phyloP scores from a whole-genome alignment of 2,329 filamentous ascomycete genomes.

The Cordyceps javanica region DNA sequence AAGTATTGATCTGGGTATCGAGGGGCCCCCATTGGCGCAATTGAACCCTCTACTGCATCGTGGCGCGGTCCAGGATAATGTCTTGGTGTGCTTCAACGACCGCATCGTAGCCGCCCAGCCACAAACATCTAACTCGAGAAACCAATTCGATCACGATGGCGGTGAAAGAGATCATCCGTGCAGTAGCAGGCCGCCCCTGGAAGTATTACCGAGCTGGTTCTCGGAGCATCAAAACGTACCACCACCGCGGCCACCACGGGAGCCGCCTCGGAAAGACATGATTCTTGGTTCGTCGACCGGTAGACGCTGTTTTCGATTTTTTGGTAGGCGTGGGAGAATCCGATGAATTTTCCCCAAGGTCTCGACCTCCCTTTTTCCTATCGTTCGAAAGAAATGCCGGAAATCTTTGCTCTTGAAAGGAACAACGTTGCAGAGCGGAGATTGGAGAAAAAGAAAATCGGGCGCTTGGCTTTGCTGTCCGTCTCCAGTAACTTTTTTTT shows the following conservation, averaged over 20 bases:
- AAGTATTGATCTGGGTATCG: background rate
- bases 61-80: background rate
- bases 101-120: background rate
- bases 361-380: background rate
- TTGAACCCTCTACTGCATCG: background rate
- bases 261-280: conserved; percentile 36
- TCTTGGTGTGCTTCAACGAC: background rate
- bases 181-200: background rate
- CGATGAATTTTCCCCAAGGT: background rate
- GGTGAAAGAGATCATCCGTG: background rate
- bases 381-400: background rate
- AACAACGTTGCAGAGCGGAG: background rate
- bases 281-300: conserved; percentile 8
- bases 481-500: conserved; percentile 20
- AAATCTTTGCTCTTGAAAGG: background rate
- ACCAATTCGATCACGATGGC: background rate
- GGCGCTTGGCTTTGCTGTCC: background rate
- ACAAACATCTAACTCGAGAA: background rate
- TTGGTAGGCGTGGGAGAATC: background rate
- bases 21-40: background rate
- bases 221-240: conserved; percentile 22
- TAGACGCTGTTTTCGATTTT: conserved; percentile 10
- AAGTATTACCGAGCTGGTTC: background rate
- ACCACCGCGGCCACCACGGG: conserved; percentile 29
- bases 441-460: background rate